Evolutionary conservation across 2,329 filamentous ascomycete genomes (phyloP).

Genomic region (Aspergillus novofumigatus): DNA sequence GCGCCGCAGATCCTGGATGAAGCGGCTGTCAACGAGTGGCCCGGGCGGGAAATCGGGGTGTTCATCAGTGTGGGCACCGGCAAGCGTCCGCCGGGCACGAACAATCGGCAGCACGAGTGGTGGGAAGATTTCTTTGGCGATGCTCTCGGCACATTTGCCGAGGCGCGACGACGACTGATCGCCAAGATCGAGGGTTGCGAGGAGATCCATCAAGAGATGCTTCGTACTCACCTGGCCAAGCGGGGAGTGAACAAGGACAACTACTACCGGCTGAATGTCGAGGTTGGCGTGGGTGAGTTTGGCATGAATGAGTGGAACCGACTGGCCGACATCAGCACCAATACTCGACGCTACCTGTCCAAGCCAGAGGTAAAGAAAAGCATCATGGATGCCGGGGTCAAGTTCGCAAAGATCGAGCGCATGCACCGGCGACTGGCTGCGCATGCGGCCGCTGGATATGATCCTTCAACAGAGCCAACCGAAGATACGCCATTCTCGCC

Average conservation of each 20-base stretch:
- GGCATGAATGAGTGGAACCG: slow-evolving; percentile 98
- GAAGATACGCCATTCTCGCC: slow-evolving; percentile 22
- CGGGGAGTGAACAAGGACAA: slow-evolving; percentile 80
- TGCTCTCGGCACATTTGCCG: slow-evolving; percentile 78
- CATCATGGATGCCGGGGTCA: slow-evolving; percentile 70
- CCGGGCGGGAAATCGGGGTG: slow-evolving; percentile 83
- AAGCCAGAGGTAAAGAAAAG: slow-evolving; percentile 70
- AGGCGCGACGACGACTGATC: slow-evolving; percentile 79
- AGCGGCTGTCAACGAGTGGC: slow-evolving; percentile 89
- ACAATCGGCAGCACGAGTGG: slow-evolving; percentile 69
- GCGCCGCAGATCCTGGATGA: slow-evolving; percentile 82
- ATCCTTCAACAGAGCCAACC: slow-evolving; percentile 26
- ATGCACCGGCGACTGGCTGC: slow-evolving; percentile 66
- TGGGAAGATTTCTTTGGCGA: slow-evolving; percentile 79
- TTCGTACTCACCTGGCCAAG: slow-evolving; percentile 69
- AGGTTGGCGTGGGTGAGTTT: slow-evolving; percentile 93
- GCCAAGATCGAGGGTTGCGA: slow-evolving; percentile 95
- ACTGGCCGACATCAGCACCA: slow-evolving; percentile 90
- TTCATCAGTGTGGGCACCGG: slow-evolving; percentile 95
- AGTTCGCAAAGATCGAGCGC: slow-evolving; percentile 77
- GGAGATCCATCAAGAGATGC: slow-evolving; percentile 81
- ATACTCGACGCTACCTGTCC: slow-evolving; percentile 77
- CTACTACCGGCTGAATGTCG: slow-evolving; percentile 95
- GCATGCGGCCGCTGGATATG: slow-evolving; percentile 34
- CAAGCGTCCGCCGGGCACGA: slow-evolving; percentile 70